A percentile compares a stretch with the other conserved stretches of the same genome.
Evolutionary conservation across 164 flowering plant species (phyloP).

Genomic region (Paratinospora sagittata): DNA sequence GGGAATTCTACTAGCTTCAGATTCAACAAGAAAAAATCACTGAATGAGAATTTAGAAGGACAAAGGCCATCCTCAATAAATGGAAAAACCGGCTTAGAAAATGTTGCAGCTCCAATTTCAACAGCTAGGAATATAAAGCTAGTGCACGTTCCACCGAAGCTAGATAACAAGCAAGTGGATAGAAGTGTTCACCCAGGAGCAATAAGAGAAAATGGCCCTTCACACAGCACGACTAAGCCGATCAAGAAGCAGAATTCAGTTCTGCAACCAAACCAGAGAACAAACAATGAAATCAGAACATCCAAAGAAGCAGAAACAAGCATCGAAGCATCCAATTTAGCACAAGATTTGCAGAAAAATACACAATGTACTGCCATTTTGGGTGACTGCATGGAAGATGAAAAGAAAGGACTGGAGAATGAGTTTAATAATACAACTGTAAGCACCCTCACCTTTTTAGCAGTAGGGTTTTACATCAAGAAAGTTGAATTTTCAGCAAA

Average conservation of each 20-base stretch:
- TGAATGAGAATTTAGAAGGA: slow-evolving; percentile 19
- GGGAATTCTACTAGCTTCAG: slow-evolving; percentile 8
- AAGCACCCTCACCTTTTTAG: slow-evolving; percentile 23
- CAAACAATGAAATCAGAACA: slow-evolving; percentile 17
- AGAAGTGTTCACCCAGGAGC: slow-evolving; percentile 25
- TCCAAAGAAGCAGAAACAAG: slow-evolving; percentile 21
- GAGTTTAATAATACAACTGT: slow-evolving; percentile 28
- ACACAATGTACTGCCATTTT: slow-evolving; percentile 12
- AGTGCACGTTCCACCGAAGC: slow-evolving; percentile 12
- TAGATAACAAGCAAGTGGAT: slow-evolving; percentile 15
- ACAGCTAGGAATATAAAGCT: slow-evolving; percentile 17
- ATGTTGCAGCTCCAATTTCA: slow-evolving; percentile 6
- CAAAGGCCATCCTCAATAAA: slow-evolving; percentile 13
- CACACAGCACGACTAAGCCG: slow-evolving; percentile 15
- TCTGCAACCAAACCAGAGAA: slow-evolving; percentile 33
- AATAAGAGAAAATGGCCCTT: slow-evolving; percentile 18
- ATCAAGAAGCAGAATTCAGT: slow-evolving; percentile 27
- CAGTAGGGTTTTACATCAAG: neutral
- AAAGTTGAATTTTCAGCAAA: neutral
- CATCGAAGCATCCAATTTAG: slow-evolving; percentile 18
- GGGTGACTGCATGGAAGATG: slow-evolving; percentile 13
- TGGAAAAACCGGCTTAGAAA: slow-evolving; percentile 11
- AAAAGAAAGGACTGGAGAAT: slow-evolving; percentile 17
- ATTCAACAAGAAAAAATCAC: slow-evolving; percentile 15
- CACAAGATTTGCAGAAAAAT: slow-evolving; percentile 15